phyloP scores from a whole-genome alignment of 345 rosid genomes.

The Euclidium syriacum region DNA sequence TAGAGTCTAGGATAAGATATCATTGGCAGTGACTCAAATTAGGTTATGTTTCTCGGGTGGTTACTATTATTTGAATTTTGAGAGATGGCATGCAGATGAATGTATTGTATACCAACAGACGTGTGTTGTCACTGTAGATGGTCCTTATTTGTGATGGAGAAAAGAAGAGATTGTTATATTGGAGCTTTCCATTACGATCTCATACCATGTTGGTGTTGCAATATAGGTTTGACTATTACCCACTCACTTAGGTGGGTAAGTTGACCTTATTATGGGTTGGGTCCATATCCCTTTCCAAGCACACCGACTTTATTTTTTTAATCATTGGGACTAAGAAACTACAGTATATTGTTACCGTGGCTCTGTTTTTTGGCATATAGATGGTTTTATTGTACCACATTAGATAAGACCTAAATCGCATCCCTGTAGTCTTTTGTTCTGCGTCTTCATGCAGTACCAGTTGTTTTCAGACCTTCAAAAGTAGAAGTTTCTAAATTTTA shows the following conservation, averaged over 20 bases:
- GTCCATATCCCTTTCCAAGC: constrained; percentile 17
- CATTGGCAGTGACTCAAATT: no score
- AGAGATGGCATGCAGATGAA: no score
- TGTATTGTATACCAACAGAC: no score
- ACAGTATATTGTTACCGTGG: neutral
- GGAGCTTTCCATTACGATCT: constrained; percentile 10
- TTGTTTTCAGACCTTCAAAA: neutral
- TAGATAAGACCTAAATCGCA: neutral
- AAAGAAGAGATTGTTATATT: neutral
- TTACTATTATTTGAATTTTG: neutral
- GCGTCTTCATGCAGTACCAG: neutral
- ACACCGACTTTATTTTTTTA: constrained; percentile 4
- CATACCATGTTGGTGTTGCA: constrained; percentile 16
- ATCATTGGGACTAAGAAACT: constrained; percentile 8
- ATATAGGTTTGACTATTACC: constrained; percentile 21
- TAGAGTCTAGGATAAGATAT: neutral
- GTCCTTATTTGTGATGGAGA: neutral
- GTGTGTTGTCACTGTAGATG: constrained; percentile 2
- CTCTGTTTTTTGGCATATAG: neutral
- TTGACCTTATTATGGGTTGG: constrained; percentile 19
- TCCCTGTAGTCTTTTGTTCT: neutral
- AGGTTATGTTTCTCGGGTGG: no score
- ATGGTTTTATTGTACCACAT: constrained; percentile 4
- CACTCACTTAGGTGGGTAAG: constrained; percentile 11
- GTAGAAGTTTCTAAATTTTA: neutral